Evolutionary conservation across 2,329 filamentous ascomycete species (phyloP).

Genomic region (Leptographium radiaticola): DNA sequence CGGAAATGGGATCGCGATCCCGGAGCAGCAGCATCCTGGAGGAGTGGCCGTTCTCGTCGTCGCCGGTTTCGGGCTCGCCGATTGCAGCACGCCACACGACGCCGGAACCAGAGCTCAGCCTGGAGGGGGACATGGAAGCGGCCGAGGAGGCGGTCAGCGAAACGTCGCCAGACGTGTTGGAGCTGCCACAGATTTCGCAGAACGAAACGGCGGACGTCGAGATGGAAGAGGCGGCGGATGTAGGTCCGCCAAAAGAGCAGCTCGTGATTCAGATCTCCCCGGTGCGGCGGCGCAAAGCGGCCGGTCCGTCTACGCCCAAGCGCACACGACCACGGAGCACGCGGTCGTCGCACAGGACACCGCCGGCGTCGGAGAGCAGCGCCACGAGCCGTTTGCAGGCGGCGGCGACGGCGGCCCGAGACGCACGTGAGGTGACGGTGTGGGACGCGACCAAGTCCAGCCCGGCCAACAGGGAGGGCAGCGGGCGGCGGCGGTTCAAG

Average conservation of each 20-base stretch:
- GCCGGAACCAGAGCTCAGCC: conserved; percentile 10
- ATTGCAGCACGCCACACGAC: conserved; percentile 18
- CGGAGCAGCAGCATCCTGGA: conserved; percentile 23
- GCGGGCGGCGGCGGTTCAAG: not conserved
- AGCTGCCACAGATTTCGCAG: not conserved
- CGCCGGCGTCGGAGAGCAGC: not conserved
- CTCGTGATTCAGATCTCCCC: conserved; percentile 2
- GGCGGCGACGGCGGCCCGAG: not conserved
- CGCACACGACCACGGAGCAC: conserved; percentile 4
- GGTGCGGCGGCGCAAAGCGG: not conserved
- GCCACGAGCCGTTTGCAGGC: not conserved
- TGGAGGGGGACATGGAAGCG: conserved; percentile 12
- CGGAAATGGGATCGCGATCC: conserved; percentile 38
- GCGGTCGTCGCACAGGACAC: not conserved
- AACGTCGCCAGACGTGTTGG: not conserved
- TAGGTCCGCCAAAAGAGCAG: too few species aligned
- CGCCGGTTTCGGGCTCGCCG: conserved; percentile 40
- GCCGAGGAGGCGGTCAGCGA: conserved; percentile 3
- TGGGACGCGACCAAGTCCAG: conserved; percentile 5
- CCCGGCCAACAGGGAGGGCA: conserved; percentile 1
- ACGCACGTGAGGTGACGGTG: not conserved
- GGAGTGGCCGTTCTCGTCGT: conserved; percentile 42
- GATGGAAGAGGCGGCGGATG: conserved; percentile 1
- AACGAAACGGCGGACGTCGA: not conserved
- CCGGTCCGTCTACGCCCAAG: not conserved